Percentiles rank a stretch among this genome's conserved stretches.
Conservation (phyloP, 2,329 filamentous ascomycete genomes). For the Neofusicoccum kwambonambiense region DNA sequence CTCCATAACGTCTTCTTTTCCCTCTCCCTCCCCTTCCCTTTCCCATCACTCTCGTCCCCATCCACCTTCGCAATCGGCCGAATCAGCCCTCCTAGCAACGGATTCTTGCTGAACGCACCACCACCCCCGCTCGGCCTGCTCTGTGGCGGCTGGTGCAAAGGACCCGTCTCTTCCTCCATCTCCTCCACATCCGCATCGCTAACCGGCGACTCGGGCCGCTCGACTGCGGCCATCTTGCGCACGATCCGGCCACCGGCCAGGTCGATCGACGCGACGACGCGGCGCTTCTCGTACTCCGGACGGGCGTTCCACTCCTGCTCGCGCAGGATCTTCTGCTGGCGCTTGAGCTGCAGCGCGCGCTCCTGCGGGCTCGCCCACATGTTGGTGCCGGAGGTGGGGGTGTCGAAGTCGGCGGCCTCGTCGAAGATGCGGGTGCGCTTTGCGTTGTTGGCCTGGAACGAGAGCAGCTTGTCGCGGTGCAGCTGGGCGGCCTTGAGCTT, state of each 20-base stretch:
- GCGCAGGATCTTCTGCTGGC: constrained; percentile 77
- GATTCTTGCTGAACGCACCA: constrained; percentile 65
- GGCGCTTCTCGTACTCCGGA: constrained; percentile 86
- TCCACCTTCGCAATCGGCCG: constrained; percentile 54
- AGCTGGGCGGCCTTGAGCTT: constrained; percentile 69
- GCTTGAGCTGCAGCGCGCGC: constrained; percentile 76
- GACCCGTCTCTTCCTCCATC: constrained; percentile 19
- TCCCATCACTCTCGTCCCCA: constrained; percentile 50
- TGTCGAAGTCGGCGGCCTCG: constrained; percentile 75
- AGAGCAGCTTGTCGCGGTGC: constrained; percentile 77
- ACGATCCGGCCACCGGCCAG: constrained; percentile 75
- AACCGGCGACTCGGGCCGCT: constrained; percentile 53
- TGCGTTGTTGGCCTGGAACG: constrained; percentile 83
- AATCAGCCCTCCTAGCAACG: constrained; percentile 64
- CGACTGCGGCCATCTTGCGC: constrained; percentile 62
- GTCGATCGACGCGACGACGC: constrained; percentile 81
- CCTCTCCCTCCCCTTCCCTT: constrained; percentile 32
- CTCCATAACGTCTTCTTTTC: constrained; percentile 47
- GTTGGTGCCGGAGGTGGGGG: constrained; percentile 59
- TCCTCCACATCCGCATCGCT: constrained; percentile 55
- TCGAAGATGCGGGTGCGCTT: constrained; percentile 80
- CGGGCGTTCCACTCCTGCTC: constrained; percentile 84
- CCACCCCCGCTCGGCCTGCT: constrained; percentile 29
- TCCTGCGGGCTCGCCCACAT: constrained; percentile 86
- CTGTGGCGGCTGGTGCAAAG: constrained; percentile 23